Percentiles rank a stretch among this genome's conserved stretches.
Evolutionary conservation across 108 stramenopile species (phyloP).

Genomic region (Heterococcus sp.): DNA sequence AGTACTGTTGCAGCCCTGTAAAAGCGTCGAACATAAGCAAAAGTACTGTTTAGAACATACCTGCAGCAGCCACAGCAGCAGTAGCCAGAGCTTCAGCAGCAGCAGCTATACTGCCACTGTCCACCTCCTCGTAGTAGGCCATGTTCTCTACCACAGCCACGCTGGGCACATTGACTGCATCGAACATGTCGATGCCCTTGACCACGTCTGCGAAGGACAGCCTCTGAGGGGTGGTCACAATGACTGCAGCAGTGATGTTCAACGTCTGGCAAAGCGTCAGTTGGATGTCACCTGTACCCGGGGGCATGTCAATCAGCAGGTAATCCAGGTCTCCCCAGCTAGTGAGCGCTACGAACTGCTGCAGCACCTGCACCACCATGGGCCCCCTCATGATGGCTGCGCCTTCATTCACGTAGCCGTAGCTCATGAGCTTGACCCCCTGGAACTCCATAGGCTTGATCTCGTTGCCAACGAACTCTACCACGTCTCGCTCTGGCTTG

Average conservation of each 20-base stretch:
- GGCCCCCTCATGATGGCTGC: constrained; percentile 65
- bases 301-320: constrained; percentile 93
- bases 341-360: constrained; percentile 88
- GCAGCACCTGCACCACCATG: constrained; percentile 73
- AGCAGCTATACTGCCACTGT: constrained; percentile 19
- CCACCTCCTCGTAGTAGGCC: constrained; percentile 61
- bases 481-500: no score
- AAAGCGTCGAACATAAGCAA: not conserved
- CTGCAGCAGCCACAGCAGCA: not conserved
- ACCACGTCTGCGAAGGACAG: constrained; percentile 88
- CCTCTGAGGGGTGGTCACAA: constrained; percentile 95
- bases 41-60: not conserved
- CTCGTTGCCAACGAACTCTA: no score
- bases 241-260: constrained; percentile 87
- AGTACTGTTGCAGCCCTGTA: not conserved
- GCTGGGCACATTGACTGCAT: constrained; percentile 83
- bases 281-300: constrained; percentile 97
- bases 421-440: constrained; percentile 57
- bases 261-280: constrained; percentile 82
- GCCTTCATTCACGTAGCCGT: constrained; percentile 58
- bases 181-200: constrained; percentile 95
- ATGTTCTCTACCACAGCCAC: constrained; percentile 97
- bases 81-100: not conserved
- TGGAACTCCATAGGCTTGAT: no score
- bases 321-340: constrained; percentile 99